Base-by-base conservation (phyloP, 2,329 filamentous ascomycete genomes). In the Talaromyces sp. region DNA sequence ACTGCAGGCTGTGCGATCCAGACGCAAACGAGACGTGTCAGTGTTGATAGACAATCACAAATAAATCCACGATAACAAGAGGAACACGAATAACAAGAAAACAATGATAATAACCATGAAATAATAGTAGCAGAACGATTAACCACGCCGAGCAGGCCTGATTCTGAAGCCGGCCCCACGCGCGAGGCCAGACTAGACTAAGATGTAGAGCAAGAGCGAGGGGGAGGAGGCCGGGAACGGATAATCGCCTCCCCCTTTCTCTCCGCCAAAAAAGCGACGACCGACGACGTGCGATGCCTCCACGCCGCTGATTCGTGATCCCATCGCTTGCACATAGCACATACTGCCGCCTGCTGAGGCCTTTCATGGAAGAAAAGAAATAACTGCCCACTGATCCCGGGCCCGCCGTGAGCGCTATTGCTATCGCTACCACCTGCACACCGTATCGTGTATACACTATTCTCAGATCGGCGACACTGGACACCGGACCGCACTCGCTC, bases 221-320 rank as follows among this genome's bases (percentile, higher is more conserved):
- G 44, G 44, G 44, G 44, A 47, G 2, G 36, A 42, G 36, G 44
- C 44, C 55, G 55, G 25, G 25, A 28, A n/a, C 32, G 53, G 27
- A 36, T 55, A 33, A 55, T 22, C 28, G 36, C 36, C 36, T 56
- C 55, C 55, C 55, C 55, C 55, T 56, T 56, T 56, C 55, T 39
- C 55, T 39, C 33, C 55, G 8, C 32, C 55, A 27, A 56, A 30
- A 28, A 17, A 32, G 10, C 17, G 11, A n/a, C 22, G 4, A 17
- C 49, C 19, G 19, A 22, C 27, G 49, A 53, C 27, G 44, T 51
- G 44, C 27, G 49, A 28, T 30, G 17, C 15, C 13, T 53, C 49
- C 49, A 53, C 49, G 25, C 28, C 49, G 27, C 49, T 30, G 49
- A 30, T 53, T 28, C 49, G 27, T 15, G 13, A 15, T 30, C 25